These are phyloP conservation scores for Podila clonocystis DNA, from an alignment of 192 early-diverging fungal genomes.

Conservation along the genomic window DNA sequence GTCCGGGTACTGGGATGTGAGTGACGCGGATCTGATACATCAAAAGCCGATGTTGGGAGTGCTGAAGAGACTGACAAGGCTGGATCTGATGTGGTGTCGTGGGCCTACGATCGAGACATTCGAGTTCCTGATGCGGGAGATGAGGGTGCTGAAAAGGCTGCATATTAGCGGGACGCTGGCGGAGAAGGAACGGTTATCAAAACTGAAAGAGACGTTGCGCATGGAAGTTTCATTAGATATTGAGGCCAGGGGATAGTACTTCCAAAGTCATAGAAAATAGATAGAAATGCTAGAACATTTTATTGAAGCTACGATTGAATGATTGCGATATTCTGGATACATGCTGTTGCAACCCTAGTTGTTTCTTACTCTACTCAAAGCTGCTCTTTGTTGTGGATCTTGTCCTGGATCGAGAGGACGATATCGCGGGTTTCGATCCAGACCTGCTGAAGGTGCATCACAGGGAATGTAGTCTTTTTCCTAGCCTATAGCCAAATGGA, in stretches of 20 bases:
- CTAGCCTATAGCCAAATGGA: slow-evolving; percentile 3
- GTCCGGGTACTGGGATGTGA: background rate
- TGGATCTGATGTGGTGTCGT: background rate
- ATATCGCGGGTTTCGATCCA: slow-evolving; percentile 49
- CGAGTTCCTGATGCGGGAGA: background rate
- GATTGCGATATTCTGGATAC: too few species aligned
- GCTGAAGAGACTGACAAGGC: background rate
- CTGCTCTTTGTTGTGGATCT: slow-evolving; percentile 28
- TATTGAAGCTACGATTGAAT: background rate
- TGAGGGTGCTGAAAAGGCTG: background rate
- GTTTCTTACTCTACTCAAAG: background rate
- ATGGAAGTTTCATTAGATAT: background rate
- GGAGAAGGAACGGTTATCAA: background rate
- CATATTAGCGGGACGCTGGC: background rate
- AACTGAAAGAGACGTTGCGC: background rate
- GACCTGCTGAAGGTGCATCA: slow-evolving; percentile 44
- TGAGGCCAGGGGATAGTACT: background rate
- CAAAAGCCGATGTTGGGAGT: background rate
- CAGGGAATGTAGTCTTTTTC: slow-evolving; percentile 26
- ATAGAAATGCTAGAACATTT: background rate
- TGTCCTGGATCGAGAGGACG: slow-evolving; percentile 34
- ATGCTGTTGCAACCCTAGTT: too few species aligned
- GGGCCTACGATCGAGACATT: background rate
- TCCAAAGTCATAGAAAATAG: too few species aligned
- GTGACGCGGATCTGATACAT: background rate